phyloP scores from a whole-genome alignment of 495 filamentous ascomycete genomes.

The Trichoderma orchidacearum region DNA sequence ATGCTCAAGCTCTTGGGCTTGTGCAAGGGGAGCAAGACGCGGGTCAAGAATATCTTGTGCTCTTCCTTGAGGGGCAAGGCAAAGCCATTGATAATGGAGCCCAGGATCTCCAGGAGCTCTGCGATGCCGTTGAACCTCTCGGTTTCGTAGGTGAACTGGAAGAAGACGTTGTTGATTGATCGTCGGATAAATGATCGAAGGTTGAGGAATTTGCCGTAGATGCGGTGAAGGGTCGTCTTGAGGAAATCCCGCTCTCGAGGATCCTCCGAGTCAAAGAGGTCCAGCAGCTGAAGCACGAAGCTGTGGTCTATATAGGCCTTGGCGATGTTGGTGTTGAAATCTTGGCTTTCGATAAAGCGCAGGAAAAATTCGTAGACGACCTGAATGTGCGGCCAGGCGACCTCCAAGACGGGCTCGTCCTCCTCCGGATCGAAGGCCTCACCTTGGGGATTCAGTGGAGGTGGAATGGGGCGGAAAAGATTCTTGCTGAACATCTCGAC shows the following conservation, averaged over 20 bases:
- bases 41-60: slow-evolving; percentile 94
- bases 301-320: slow-evolving; percentile 97
- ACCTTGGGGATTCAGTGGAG: slow-evolving; percentile 91
- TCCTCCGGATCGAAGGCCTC: slow-evolving; percentile 98
- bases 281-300: slow-evolving; percentile 94
- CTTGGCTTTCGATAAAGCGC: slow-evolving; percentile 96
- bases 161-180: slow-evolving; percentile 99
- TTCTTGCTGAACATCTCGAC: slow-evolving; percentile 99
- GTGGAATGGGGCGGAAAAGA: slow-evolving; percentile 90
- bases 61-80: slow-evolving; percentile 96
- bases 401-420: slow-evolving; percentile 94
- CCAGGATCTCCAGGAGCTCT: slow-evolving; percentile 89
- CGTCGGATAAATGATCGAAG: slow-evolving; percentile 91
- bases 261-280: slow-evolving; percentile 97
- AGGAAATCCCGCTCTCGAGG: slow-evolving; percentile 94
- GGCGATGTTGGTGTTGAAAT: slow-evolving; percentile 99
- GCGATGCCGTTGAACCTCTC: slow-evolving; percentile 98
- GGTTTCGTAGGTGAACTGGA: slow-evolving; percentile 98
- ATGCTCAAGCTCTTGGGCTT: slow-evolving; percentile 99
- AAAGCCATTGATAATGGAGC: slow-evolving; percentile 99
- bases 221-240: slow-evolving; percentile 94
- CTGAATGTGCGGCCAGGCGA: slow-evolving; percentile 98
- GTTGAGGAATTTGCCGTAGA: slow-evolving; percentile 99
- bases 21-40: slow-evolving; percentile 85
- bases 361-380: slow-evolving; percentile 99